These are phyloP conservation scores for Emergomyces pasteurianus DNA, from an alignment of 2,329 filamentous ascomycete species.

Conservation along the genomic window DNA sequence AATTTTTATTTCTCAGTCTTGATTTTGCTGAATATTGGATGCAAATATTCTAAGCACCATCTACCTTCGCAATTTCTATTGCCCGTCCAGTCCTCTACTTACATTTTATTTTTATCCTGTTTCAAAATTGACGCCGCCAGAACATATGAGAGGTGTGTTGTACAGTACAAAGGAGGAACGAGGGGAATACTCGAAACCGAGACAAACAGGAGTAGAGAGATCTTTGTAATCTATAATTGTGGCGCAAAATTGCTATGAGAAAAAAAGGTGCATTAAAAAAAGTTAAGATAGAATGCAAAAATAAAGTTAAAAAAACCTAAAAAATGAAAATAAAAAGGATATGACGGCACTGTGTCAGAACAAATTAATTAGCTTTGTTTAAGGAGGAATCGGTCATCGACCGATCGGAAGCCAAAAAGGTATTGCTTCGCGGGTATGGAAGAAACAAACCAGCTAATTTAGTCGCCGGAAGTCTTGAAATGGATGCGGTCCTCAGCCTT, in stretches of 20 bases:
- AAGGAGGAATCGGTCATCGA: background rate
- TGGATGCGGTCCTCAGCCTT: conserved; percentile 47
- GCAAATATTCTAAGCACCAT: background rate
- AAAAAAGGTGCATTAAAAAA: background rate
- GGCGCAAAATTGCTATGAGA: too few species aligned
- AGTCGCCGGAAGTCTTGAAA: conserved; percentile 47
- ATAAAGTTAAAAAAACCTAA: background rate
- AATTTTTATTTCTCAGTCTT: background rate
- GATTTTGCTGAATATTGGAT: background rate
- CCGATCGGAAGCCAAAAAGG: background rate
- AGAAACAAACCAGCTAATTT: conserved; percentile 7
- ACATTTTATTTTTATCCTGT: background rate
- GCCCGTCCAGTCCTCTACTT: background rate
- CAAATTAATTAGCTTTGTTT: background rate
- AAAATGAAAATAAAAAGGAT: conserved; percentile 2
- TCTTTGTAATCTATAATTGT: conserved; percentile 1
- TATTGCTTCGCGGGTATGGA: background rate
- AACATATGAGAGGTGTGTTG: background rate
- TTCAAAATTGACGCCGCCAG: background rate
- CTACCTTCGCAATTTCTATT: background rate
- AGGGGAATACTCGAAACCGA: background rate
- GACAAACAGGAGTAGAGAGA: conserved; percentile 3
- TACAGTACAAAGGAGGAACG: background rate
- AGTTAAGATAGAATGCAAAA: too few species aligned
- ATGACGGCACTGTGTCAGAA: conserved; percentile 4